A percentile compares a stretch with the other conserved stretches of the same genome.
Conservation (phyloP, 768 basidiomycete species). For the Ephemerocybe angulata region DNA sequence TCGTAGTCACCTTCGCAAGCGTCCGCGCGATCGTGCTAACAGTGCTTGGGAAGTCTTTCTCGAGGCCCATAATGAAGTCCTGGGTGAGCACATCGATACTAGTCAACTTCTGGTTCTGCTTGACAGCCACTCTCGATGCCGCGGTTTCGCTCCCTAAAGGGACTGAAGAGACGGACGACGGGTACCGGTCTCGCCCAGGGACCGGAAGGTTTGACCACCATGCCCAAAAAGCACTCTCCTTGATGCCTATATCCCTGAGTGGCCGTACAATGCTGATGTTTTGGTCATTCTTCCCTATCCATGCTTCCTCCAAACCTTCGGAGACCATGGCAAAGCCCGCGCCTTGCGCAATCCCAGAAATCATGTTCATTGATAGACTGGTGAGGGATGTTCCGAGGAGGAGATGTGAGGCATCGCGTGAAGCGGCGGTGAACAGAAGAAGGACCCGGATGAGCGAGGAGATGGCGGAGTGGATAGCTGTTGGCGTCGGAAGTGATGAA, state of each 20-base stretch:
- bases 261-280: conserved; percentile 53
- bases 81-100: conserved; percentile 7
- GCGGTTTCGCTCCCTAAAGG: neutral
- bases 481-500: conserved; percentile 67
- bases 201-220: conserved; percentile 66
- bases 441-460: conserved; percentile 63
- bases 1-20: conserved; percentile 73
- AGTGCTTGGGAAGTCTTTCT: conserved; percentile 81
- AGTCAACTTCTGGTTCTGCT: neutral
- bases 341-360: conserved; percentile 73
- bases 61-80: conserved; percentile 81
- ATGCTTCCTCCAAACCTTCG: conserved; percentile 71
- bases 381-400: conserved; percentile 80
- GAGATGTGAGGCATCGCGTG: conserved; percentile 64
- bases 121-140: neutral
- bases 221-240: conserved; percentile 74
- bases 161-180: neutral
- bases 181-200: conserved; percentile 27
- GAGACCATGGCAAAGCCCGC: conserved; percentile 61
- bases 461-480: conserved; percentile 59
- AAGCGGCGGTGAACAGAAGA: conserved; percentile 60
- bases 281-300: conserved; percentile 29
- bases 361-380: conserved; percentile 67
- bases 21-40: conserved; percentile 82
- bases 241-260: conserved; percentile 68